These are phyloP conservation scores for Apiospora kogelbergensis DNA, from an alignment of 2,329 filamentous ascomycete species.

Conservation along the genomic window DNA sequence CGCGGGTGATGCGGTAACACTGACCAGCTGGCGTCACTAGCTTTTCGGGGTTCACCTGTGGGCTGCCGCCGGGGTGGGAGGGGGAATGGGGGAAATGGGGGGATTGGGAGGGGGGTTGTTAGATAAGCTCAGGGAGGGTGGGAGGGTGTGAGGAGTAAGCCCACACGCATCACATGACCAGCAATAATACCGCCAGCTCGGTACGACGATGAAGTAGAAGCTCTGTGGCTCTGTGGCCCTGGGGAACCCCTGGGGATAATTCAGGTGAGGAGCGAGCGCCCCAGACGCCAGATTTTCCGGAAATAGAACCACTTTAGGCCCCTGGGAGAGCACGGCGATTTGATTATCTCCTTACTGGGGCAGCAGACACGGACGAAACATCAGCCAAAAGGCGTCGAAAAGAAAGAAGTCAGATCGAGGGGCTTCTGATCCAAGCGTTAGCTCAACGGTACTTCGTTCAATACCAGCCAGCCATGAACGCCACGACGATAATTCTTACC, in stretches of 20 bases:
- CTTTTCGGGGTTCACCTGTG: conserved; percentile 1
- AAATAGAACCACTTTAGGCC: neutral
- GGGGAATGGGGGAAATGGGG: too few relatives aligned
- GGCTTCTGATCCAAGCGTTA: neutral
- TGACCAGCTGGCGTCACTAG: conserved; percentile 6
- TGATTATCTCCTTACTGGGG: neutral
- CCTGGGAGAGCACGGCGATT: neutral
- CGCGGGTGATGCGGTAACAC: neutral
- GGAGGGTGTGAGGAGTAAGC: neutral
- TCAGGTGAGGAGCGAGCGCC: neutral
- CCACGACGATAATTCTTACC: neutral
- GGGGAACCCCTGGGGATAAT: neutral
- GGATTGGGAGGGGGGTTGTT: too few relatives aligned
- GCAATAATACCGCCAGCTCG: neutral
- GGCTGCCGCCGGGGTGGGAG: neutral
- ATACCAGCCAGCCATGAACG: neutral
- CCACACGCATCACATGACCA: conserved; percentile 3
- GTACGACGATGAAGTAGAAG: conserved; percentile 4
- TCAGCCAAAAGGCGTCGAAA: neutral
- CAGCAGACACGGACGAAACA: conserved; percentile 1
- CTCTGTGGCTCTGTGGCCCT: conserved; percentile 5
- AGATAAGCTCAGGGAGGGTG: neutral
- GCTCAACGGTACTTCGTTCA: neutral
- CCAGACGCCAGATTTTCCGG: neutral
- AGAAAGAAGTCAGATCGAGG: neutral